phyloP scores from a whole-genome alignment of 495 filamentous ascomycete genomes.

The Astrothelium subdiscretum region DNA sequence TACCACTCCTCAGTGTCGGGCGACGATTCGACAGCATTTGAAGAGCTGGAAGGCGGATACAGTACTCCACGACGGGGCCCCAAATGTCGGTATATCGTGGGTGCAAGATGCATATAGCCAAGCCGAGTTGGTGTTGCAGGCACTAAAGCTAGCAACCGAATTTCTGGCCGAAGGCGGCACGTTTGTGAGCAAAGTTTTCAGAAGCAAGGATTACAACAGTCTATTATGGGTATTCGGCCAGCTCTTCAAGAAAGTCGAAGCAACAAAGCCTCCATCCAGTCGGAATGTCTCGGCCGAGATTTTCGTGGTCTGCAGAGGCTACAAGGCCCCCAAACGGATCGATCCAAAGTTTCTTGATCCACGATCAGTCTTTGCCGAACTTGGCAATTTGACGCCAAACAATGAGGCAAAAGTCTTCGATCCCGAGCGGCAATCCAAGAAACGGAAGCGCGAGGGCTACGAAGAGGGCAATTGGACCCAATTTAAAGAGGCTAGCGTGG shows the following conservation, averaged over 20 bases:
- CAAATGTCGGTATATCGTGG: slow-evolving; percentile 96
- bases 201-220: slow-evolving; percentile 94
- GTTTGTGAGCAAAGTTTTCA: slow-evolving; percentile 96
- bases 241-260: slow-evolving; percentile 85
- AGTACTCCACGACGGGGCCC: slow-evolving; percentile 96
- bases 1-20: slow-evolving; percentile 89
- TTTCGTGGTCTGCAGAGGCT: slow-evolving; percentile 92
- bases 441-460: slow-evolving; percentile 92
- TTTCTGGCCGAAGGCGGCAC: slow-evolving; percentile 83
- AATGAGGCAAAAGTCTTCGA: slow-evolving; percentile 98
- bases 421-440: slow-evolving; percentile 68
- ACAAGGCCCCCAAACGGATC: slow-evolving; percentile 82
- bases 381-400: slow-evolving; percentile 80
- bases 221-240: slow-evolving; percentile 98
- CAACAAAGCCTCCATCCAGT: slow-evolving; percentile 92
- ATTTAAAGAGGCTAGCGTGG: slow-evolving; percentile 75
- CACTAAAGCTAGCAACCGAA: slow-evolving; percentile 85
- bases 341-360: slow-evolving; percentile 91
- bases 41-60: slow-evolving; percentile 97
- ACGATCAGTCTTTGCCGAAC: slow-evolving; percentile 83
- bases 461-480: slow-evolving; percentile 92
- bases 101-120: slow-evolving; percentile 97
- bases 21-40: slow-evolving; percentile 79
- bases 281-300: slow-evolving; percentile 95
- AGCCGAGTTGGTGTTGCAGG: slow-evolving; percentile 85